Evolutionary conservation across 352 stramenopile genomes (phyloP), one percentile per base, ranked within the genome.

Genomic region (Globisporangium perplexum): DNA sequence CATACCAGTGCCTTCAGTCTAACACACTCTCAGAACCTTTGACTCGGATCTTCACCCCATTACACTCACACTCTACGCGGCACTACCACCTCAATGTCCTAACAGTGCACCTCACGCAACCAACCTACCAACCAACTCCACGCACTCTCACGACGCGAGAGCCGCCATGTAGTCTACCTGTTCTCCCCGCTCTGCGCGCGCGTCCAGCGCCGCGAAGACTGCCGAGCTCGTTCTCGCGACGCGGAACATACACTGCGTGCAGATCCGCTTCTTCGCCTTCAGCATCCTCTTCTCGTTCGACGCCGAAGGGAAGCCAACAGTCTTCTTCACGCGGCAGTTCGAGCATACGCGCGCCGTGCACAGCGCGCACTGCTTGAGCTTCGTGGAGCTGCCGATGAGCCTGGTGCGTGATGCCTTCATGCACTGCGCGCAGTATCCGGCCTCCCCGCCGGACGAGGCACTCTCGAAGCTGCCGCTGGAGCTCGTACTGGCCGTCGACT

Each of bases 181-280:
- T 28, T 45, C 14, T 10, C 47, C 47, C 6, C 43, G 14, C 7
- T 23, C n/a, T 22, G 31, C 30, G 47, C 53, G 55, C 7, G 39
- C 55, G 55, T 66, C 39, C 54, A 55, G 10, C 31, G 24, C 45
- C 4, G 46, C 59, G 3, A 62, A 78, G n/a, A 53, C 47, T 4
- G 59, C 18, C 11, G 47, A 57, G 38, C 23, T 55, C 7, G 36
- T 42, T 10, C 15, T 38, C 11, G 30, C 41, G 15, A 45, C 53
- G 55, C 43, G 58, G 51, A 47, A 55, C 59, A 78, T 47, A 47
- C 71, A 77, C 36, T 59, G 57, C 14, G 60, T 48, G 47, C 71
- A 80, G 39, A 80, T 53, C 6, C 39, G 14, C 14, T 69, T 57
- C 8, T 52, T 60, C 17, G 63, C 65, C 18, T 39, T 41, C 14